These are phyloP conservation scores for Spergularia marina DNA, from an alignment of 148 eudicot genomes.

Conservation along the genomic window DNA sequence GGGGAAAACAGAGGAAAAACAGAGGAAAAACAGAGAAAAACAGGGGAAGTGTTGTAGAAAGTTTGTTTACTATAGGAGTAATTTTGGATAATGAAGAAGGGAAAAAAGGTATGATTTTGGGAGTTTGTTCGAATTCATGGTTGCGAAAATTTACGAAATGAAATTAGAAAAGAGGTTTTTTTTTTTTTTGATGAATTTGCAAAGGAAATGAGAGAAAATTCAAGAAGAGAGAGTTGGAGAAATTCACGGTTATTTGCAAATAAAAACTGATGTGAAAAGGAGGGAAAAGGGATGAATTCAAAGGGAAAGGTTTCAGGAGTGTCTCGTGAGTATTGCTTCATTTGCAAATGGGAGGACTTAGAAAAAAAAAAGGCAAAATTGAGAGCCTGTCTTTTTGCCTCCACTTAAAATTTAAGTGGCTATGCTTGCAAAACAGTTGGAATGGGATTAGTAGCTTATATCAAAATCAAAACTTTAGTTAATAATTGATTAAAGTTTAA, in stretches of 20 bases:
- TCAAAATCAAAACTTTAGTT: constrained; percentile 1
- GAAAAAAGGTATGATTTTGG: not conserved
- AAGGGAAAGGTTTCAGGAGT: constrained; percentile 44
- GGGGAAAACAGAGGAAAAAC: constrained; percentile 9
- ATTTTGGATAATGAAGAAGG: not conserved
- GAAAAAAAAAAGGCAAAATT: not conserved
- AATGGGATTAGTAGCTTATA: not conserved
- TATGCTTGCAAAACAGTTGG: not conserved
- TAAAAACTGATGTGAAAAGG: constrained; percentile 22
- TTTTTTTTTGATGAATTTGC: not conserved
- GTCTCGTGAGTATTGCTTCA: constrained; percentile 56
- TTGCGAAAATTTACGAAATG: constrained; percentile 15
- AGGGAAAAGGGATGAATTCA: constrained; percentile 31
- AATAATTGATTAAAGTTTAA: not conserved
- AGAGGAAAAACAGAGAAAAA: constrained; percentile 3
- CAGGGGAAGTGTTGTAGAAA: constrained; percentile 16
- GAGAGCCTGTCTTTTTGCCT: not conserved
- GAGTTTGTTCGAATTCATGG: constrained; percentile 25
- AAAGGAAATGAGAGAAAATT: constrained; percentile 12
- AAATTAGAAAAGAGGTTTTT: not conserved
- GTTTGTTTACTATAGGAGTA: not conserved
- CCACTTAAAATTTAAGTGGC: constrained; percentile 10
- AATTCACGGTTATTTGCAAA: constrained; percentile 31
- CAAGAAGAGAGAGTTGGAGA: constrained; percentile 17
- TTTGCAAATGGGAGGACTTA: constrained; percentile 26